Conservation (phyloP, 2,329 filamentous ascomycete species). For the Thielaviopsis populi region DNA sequence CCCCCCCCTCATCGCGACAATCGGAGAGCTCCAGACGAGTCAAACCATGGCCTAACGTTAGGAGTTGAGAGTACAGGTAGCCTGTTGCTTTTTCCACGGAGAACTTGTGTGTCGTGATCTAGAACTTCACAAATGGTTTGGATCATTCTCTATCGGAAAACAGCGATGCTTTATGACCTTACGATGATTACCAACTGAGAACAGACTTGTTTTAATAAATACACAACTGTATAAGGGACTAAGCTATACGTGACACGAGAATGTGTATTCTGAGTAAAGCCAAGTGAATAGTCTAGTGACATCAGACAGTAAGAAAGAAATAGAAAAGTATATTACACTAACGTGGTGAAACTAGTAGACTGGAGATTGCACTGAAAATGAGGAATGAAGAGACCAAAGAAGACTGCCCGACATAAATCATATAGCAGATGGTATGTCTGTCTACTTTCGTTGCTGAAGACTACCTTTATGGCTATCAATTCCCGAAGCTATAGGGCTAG, state of each 20-base stretch:
- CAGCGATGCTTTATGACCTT: neutral
- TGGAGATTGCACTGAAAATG: neutral
- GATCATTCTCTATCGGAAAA: neutral
- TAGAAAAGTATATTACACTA: neutral
- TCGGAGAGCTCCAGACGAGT: too few relatives aligned
- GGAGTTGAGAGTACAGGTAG: too few relatives aligned
- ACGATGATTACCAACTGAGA: neutral
- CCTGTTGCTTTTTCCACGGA: too few relatives aligned
- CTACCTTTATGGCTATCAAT: neutral
- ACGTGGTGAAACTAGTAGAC: neutral
- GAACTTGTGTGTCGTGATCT: too few relatives aligned
- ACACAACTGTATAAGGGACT: neutral
- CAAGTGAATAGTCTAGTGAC: too few relatives aligned
- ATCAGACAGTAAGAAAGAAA: too few relatives aligned
- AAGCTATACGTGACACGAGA: neutral
- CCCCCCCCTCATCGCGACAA: too few relatives aligned
- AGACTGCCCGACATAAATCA: neutral
- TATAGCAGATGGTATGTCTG: neutral
- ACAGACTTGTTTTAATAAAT: neutral
- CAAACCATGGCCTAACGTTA: too few relatives aligned
- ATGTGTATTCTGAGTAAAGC: too few relatives aligned
- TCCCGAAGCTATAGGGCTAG: constrained; percentile 5
- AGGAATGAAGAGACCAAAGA: neutral
- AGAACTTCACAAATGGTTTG: neutral
- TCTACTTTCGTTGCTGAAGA: constrained; percentile 12